These are phyloP conservation scores for Phytophthora pisi DNA, from an alignment of 352 stramenopile species.

Conservation along the genomic window DNA sequence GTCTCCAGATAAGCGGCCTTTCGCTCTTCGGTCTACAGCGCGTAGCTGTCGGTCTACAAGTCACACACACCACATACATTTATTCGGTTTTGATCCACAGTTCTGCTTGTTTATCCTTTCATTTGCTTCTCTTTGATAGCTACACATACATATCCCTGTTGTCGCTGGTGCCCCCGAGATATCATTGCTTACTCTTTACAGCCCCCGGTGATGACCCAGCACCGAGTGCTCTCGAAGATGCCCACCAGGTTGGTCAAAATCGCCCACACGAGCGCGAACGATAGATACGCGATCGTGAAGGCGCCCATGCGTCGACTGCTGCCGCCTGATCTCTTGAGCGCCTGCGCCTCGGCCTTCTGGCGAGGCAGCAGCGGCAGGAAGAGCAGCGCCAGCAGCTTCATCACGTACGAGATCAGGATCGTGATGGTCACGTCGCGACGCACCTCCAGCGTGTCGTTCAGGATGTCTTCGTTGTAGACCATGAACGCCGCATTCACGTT, in stretches of 20 bases:
- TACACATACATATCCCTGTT: not conserved
- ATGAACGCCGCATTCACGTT: constrained; percentile 55
- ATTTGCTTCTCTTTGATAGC: not conserved
- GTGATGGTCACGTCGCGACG: constrained; percentile 62
- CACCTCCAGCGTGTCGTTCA: constrained; percentile 50
- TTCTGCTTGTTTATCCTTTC: not conserved
- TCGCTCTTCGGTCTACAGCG: too few relatives aligned
- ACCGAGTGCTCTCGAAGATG: constrained; percentile 58
- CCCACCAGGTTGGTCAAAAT: constrained; percentile 54
- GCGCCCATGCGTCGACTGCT: constrained; percentile 46
- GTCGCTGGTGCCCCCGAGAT: not conserved
- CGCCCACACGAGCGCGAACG: constrained; percentile 47
- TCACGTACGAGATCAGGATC: constrained; percentile 55
- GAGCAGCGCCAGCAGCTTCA: constrained; percentile 47
- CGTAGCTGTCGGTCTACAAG: not conserved
- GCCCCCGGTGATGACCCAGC: constrained; percentile 50
- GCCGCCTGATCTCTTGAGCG: constrained; percentile 47
- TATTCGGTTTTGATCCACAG: not conserved
- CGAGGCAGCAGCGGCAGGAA: constrained; percentile 50
- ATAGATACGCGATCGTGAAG: constrained; percentile 48
- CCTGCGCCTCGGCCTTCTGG: constrained; percentile 52
- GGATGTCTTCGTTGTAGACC: constrained; percentile 53
- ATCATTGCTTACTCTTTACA: constrained; percentile 38
- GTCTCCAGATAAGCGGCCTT: constrained; percentile 30
- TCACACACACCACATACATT: not conserved